A percentile compares a stretch with the other conserved stretches of the same genome.
Evolutionary conservation across 164 flowering plant species (phyloP).

Genomic region (Vitis cinerea): DNA sequence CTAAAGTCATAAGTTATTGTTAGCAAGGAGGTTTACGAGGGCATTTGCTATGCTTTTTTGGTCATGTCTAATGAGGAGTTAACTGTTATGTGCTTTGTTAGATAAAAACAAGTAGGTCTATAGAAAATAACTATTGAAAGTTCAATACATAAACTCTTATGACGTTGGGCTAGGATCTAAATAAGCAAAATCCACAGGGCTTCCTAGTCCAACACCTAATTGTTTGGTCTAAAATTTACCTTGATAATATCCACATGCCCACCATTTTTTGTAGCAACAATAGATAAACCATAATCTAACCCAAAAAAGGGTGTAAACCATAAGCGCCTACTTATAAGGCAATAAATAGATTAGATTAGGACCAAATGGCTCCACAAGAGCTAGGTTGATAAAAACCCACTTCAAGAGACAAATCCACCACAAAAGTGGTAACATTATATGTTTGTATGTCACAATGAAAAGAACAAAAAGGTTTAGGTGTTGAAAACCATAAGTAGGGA

Average conservation of each 20-base stretch:
- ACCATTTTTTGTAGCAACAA: slow-evolving; percentile 74
- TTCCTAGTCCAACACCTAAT: too few species aligned
- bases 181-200: too few species aligned
- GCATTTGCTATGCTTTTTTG: slow-evolving; percentile 69
- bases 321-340: slow-evolving; percentile 65
- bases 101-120: not conserved
- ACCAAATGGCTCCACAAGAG: slow-evolving; percentile 77
- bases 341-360: slow-evolving; percentile 9
- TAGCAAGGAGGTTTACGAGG: slow-evolving; percentile 72
- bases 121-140: too few species aligned
- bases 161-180: too few species aligned
- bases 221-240: slow-evolving; percentile 25
- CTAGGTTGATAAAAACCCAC: slow-evolving; percentile 82
- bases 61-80: slow-evolving; percentile 69
- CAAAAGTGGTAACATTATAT: slow-evolving; percentile 14
- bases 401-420: slow-evolving; percentile 24
- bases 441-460: not conserved
- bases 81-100: slow-evolving; percentile 58
- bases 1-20: slow-evolving; percentile 63
- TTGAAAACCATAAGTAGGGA: too few species aligned
- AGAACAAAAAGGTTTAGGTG: too few species aligned
- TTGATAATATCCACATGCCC: slow-evolving; percentile 79
- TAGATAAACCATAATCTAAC: slow-evolving; percentile 8
- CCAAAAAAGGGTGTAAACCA: slow-evolving; percentile 35
- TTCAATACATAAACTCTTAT: too few species aligned